Evolutionary conservation across 768 basidiomycete genomes (phyloP).

Genomic region (Tylopilus felleus): DNA sequence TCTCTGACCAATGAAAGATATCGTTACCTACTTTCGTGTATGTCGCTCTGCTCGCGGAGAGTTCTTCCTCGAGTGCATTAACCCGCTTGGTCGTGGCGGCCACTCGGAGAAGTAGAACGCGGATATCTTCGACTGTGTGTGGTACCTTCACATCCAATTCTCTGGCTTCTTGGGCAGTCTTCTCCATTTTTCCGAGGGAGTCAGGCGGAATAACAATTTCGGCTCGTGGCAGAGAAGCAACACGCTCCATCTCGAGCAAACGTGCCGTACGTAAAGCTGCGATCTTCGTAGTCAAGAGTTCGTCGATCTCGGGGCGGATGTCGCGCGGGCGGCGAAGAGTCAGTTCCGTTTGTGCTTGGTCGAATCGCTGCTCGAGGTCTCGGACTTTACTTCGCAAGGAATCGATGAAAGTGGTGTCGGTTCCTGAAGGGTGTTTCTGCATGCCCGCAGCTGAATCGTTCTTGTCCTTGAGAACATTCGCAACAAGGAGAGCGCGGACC

Average conservation of each 20-base stretch:
- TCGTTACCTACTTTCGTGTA: slow-evolving; percentile 17
- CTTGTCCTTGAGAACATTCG: slow-evolving; percentile 15
- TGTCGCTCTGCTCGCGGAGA: slow-evolving; percentile 11
- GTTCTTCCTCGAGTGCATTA: slow-evolving; percentile 22
- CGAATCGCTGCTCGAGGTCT: slow-evolving; percentile 28
- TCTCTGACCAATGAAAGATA: neutral
- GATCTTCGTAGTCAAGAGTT: slow-evolving; percentile 18
- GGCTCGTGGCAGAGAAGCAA: slow-evolving; percentile 12
- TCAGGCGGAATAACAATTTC: slow-evolving; percentile 21
- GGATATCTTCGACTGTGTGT: slow-evolving; percentile 24
- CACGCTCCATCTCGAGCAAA: slow-evolving; percentile 17
- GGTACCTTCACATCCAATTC: slow-evolving; percentile 25
- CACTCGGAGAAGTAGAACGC: slow-evolving; percentile 23
- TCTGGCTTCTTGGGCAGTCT: slow-evolving; percentile 9
- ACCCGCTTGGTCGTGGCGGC: slow-evolving; percentile 21
- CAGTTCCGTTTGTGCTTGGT: slow-evolving; percentile 30
- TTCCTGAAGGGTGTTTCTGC: neutral
- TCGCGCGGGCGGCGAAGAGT: slow-evolving; percentile 25
- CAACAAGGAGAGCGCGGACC: slow-evolving; percentile 24
- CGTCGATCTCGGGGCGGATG: slow-evolving; percentile 17
- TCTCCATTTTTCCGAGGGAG: slow-evolving; percentile 19
- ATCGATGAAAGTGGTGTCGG: neutral
- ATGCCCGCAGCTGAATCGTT: neutral
- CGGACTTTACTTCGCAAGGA: slow-evolving; percentile 17
- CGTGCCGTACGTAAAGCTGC: slow-evolving; percentile 21